These are phyloP conservation scores for Leccinum variicolor DNA, from an alignment of 768 basidiomycete genomes.

Conservation along the genomic window DNA sequence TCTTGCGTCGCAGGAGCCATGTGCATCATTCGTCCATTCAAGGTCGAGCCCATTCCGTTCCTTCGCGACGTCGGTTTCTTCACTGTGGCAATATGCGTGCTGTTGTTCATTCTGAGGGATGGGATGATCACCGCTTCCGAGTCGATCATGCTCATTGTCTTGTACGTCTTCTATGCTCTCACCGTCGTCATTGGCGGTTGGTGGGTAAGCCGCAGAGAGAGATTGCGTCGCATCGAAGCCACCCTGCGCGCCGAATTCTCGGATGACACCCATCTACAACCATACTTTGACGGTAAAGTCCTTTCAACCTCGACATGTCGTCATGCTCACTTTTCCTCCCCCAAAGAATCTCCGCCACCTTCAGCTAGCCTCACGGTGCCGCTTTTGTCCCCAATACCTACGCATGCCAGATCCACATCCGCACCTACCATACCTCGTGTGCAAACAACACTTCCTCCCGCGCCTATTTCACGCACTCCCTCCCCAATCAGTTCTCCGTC, in stretches of 20 bases:
- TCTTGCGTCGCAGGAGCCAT: constrained; percentile 97
- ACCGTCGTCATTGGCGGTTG: constrained; percentile 76
- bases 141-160: constrained; percentile 60
- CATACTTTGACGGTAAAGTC: constrained; percentile 64
- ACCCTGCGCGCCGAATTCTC: constrained; percentile 58
- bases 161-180: constrained; percentile 76
- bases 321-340: constrained; percentile 3
- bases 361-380: constrained; percentile 14
- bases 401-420: constrained; percentile 39
- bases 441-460: constrained; percentile 39
- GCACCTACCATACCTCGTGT: constrained; percentile 36
- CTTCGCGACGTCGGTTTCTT: constrained; percentile 95
- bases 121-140: constrained; percentile 68
- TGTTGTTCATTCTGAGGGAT: constrained; percentile 78
- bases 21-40: constrained; percentile 94
- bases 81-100: constrained; percentile 70
- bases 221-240: constrained; percentile 44
- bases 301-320: constrained; percentile 11
- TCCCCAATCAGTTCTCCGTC: constrained; percentile 43
- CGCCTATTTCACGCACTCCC: constrained; percentile 42
- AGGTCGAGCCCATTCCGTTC: constrained; percentile 76
- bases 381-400: constrained; percentile 31
- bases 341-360: constrained; percentile 4
- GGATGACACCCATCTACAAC: constrained; percentile 41
- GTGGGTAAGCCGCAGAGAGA: constrained; percentile 62